Conservation (phyloP, 169 alveolate genomes). For the Eimeria sp. region DNA sequence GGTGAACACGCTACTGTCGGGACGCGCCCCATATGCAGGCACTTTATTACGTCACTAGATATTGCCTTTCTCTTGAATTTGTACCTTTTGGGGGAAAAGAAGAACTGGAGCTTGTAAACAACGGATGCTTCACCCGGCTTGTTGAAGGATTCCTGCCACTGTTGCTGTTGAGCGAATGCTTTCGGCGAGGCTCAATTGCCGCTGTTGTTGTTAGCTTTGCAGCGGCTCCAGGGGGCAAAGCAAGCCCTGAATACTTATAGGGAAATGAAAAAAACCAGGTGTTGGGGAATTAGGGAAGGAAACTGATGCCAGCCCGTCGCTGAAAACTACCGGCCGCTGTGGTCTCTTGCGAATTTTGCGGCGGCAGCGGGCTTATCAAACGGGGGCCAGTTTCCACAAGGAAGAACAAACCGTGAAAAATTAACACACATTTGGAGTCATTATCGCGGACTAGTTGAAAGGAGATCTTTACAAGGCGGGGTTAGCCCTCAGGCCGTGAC, state of each 20-base stretch:
- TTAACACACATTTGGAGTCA: slow-evolving; percentile 15
- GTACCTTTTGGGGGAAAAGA: slow-evolving; percentile 6
- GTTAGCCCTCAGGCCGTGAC: slow-evolving; percentile 24
- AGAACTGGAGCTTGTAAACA: neutral
- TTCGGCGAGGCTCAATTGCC: slow-evolving; percentile 15
- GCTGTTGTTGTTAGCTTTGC: neutral
- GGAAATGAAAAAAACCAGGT: neutral
- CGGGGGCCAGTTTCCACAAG: slow-evolving; percentile 1
- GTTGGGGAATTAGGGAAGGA: slow-evolving; percentile 4
- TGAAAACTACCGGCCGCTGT: slow-evolving; percentile 46
- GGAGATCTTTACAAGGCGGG: neutral
- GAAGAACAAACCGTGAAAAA: slow-evolving; percentile 39
- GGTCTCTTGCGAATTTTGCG: slow-evolving; percentile 20
- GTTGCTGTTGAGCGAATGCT: slow-evolving; percentile 25
- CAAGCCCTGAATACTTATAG: neutral
- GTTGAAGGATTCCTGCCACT: slow-evolving; percentile 36
- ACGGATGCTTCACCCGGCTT: slow-evolving; percentile 41
- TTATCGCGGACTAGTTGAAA: neutral
- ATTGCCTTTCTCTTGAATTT: neutral
- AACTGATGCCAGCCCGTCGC: slow-evolving; percentile 15
- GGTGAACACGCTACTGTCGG: neutral
- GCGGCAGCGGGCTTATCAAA: slow-evolving; percentile 53
- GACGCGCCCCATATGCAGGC: slow-evolving; percentile 5
- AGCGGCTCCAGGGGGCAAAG: neutral
- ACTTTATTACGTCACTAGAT: neutral